Evolutionary conservation across 768 basidiomycete genomes (phyloP).

Genomic region (Udeniomyces megalosporus): DNA sequence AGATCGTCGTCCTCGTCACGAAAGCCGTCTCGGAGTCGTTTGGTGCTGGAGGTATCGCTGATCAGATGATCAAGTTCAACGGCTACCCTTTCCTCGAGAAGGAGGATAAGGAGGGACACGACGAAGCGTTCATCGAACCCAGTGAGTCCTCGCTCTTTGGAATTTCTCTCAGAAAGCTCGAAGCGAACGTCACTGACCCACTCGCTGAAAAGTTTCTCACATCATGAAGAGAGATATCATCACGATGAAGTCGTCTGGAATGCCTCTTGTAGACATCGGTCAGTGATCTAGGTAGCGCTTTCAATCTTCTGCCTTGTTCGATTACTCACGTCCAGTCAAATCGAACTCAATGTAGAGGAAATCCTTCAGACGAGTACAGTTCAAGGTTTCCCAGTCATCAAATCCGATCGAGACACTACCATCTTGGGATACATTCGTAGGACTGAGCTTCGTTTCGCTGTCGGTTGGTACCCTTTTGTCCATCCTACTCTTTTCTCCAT

Average conservation of each 20-base stretch:
- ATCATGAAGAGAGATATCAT: constrained; percentile 77
- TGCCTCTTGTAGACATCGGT: constrained; percentile 69
- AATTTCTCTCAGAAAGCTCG: not conserved
- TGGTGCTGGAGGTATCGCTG: constrained; percentile 84
- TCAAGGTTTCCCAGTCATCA: constrained; percentile 83
- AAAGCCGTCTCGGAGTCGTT: constrained; percentile 93
- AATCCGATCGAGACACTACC: constrained; percentile 40
- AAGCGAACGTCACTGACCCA: no score
- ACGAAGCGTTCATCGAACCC: constrained; percentile 69
- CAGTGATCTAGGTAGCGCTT: constrained; percentile 24
- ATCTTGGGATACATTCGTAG: constrained; percentile 79
- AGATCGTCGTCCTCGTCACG: constrained; percentile 93
- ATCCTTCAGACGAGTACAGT: constrained; percentile 55
- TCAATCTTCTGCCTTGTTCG: not conserved
- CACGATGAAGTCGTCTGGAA: constrained; percentile 54
- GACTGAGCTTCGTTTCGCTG: constrained; percentile 64
- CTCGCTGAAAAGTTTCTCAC: constrained; percentile 51
- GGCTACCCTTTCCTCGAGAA: constrained; percentile 95
- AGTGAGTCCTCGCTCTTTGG: constrained; percentile 38
- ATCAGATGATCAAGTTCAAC: constrained; percentile 92
- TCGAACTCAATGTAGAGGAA: constrained; percentile 37
- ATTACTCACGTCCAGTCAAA: not conserved
- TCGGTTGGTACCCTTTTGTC: constrained; percentile 41
- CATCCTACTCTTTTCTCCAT: not conserved
- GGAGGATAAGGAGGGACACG: constrained; percentile 43